Percentiles rank a stretch among this genome's conserved stretches.
Conservation (phyloP, 2,329 filamentous ascomycete species). For the Juglanconis oblonga region DNA sequence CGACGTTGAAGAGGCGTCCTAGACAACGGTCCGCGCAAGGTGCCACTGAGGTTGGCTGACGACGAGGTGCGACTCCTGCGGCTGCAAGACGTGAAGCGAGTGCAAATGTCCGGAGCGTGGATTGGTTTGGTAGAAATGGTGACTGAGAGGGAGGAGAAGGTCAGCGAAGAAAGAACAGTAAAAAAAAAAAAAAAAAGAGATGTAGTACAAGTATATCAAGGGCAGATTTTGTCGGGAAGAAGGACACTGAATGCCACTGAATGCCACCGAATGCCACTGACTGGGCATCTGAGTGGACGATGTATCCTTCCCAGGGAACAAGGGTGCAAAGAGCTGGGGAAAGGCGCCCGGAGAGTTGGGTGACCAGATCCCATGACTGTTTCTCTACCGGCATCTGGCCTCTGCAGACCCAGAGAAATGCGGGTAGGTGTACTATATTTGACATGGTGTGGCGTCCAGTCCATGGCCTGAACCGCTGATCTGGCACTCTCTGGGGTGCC, state of each 20-base stretch:
- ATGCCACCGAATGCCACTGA: no score
- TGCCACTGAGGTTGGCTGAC: background rate
- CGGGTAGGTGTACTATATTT: conserved; percentile 17
- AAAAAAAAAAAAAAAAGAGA: background rate
- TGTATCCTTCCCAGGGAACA: conserved; percentile 4
- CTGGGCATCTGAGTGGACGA: conserved; percentile 7
- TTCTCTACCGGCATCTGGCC: conserved; percentile 8
- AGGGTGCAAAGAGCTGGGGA: conserved; percentile 17
- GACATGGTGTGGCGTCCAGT: conserved; percentile 13
- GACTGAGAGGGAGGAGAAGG: background rate
- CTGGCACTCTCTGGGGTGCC: background rate
- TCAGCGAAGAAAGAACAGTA: background rate
- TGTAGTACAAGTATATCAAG: background rate
- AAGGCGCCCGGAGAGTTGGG: conserved; percentile 4
- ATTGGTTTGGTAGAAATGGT: background rate
- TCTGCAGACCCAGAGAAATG: conserved; percentile 3
- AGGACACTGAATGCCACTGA: background rate
- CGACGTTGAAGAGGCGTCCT: background rate
- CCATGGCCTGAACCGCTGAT: background rate
- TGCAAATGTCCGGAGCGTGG: background rate
- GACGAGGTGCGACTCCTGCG: background rate
- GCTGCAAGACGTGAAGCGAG: background rate
- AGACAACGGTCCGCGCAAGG: background rate
- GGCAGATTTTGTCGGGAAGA: background rate
- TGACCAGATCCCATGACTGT: conserved; percentile 17